Percentiles rank a stretch among this genome's conserved stretches.
These are phyloP conservation scores for Thielaviopsis populi DNA, from an alignment of 2,329 filamentous ascomycete genomes.

Conservation along the genomic window DNA sequence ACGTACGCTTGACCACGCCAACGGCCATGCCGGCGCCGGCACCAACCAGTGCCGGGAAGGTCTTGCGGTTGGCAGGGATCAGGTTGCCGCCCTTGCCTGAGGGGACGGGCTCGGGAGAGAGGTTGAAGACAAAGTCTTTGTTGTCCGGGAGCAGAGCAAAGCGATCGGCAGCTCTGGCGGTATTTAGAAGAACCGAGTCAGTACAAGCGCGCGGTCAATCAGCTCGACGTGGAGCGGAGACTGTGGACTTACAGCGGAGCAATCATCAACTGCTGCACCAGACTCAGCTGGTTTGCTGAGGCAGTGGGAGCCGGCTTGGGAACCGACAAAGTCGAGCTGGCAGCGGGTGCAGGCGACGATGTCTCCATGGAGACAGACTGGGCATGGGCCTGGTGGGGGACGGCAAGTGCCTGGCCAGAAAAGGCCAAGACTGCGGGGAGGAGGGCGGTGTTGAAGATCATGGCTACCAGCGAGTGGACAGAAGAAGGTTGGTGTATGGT, in stretches of 20 bases:
- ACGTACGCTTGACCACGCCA: conserved; percentile 31
- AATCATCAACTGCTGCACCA: conserved; percentile 21
- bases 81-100: conserved; percentile 30
- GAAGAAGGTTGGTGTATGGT: conserved; percentile 19
- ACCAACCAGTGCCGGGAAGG: conserved; percentile 41
- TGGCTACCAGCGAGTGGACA: conserved; percentile 20
- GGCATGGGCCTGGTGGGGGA: conserved; percentile 16
- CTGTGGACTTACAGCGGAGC: conserved; percentile 14
- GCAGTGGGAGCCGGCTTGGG: conserved; percentile 9
- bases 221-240: background rate
- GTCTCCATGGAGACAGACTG: conserved; percentile 1
- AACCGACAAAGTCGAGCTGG: background rate
- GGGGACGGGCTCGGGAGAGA: conserved; percentile 30
- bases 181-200: conserved; percentile 3
- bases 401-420: conserved; percentile 23
- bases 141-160: conserved; percentile 27
- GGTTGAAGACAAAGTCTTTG: conserved; percentile 32
- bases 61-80: conserved; percentile 38
- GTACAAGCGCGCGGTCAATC: background rate
- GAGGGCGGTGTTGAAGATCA: conserved; percentile 25
- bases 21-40: conserved; percentile 37
- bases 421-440: conserved; percentile 28
- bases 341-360: background rate
- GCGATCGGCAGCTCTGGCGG: conserved; percentile 25
- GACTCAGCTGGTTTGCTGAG: conserved; percentile 18